Evolutionary conservation across 208 protist species (phyloP), one percentile per base, ranked within the genome.

Genomic region (Crithidia thermophila): DNA sequence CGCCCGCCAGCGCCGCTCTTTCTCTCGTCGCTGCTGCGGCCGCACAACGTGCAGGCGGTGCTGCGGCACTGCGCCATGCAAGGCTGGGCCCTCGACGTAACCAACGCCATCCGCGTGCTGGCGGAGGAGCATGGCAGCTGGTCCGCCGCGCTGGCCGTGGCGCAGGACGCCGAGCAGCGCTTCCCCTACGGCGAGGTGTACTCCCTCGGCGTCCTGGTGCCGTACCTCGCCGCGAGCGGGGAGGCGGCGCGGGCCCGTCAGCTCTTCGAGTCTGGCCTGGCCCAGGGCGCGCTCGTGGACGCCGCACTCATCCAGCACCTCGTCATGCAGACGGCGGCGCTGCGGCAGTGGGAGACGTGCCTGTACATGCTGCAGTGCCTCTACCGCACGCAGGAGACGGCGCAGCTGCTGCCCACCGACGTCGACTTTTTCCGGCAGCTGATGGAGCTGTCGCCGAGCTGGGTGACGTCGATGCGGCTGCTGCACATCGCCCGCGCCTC

Each of bases 331-430:
- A 90, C 85, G 14, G 84, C 79, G 30, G 57, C 69, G 51, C 56
- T 84, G 49, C 69, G 81, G 40, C 87, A 90, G 67, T 93, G 86
- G 87, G 72, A 84, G 53, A 83, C 71, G 51, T 87, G 80, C 33
- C 79, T 95, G 66, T 79, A 82, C 72, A 93, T 95, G 85, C 70
- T 92, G 27, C 66, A 75, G 37, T 71, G 68, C 33, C 78, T 93
- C 34, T 62, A 77, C 43, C 79, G 75, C 27, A 90, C 83, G 39
- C 81, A 83, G 49, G 87, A 93, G 67, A 81, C 77, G 1, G 67
- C 77, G 40, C 78, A 90, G 60, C 72, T 93, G 51, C 81, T 85
- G 51, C 80, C 85, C 27, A 75, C 71, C 43, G 77, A 77, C 63
- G 60, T 75, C 14, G 79, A 85, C 28, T 85, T 92, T 39, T 91